phyloP scores from a whole-genome alignment of 2,329 filamentous ascomycete genomes.

The Drechslerella dactyloides region DNA sequence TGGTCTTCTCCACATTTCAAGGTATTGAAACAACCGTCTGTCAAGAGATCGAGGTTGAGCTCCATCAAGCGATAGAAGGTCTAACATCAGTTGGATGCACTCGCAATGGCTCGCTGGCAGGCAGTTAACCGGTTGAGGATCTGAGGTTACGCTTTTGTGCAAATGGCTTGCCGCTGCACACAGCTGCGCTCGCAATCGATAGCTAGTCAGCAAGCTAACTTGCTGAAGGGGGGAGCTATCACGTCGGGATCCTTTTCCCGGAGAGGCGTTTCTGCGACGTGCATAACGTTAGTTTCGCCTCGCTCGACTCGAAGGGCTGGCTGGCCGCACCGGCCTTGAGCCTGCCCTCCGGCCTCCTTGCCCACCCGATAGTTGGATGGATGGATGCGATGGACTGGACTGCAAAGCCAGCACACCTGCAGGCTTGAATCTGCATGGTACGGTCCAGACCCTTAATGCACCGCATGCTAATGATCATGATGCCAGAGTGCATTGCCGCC shows the following conservation, averaged over 20 bases:
- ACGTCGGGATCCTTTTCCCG: conserved; percentile 1
- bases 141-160: not conserved
- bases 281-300: not conserved
- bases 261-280: not conserved
- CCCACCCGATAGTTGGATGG: not conserved
- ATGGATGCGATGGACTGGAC: not conserved
- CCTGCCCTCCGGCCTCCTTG: not conserved
- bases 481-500: conserved; percentile 26
- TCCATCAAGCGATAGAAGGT: too few species aligned
- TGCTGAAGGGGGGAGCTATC: too few species aligned
- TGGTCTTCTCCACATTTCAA: too few species aligned
- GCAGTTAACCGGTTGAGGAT: too few species aligned
- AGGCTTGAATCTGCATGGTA: not conserved
- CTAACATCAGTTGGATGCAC: too few species aligned
- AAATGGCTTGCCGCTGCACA: not conserved
- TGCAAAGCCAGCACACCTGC: not conserved
- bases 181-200: conserved; percentile 3
- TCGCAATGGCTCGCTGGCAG: too few species aligned
- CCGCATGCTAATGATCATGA: conserved; percentile 38
- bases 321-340: not conserved
- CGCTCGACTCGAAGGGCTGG: not conserved
- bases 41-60: too few species aligned
- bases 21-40: too few species aligned
- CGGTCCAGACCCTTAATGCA: conserved; percentile 37
- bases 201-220: not conserved